These are phyloP conservation scores for Rubus parviflorus DNA, from an alignment of 306 rosid species.

Conservation along the genomic window DNA sequence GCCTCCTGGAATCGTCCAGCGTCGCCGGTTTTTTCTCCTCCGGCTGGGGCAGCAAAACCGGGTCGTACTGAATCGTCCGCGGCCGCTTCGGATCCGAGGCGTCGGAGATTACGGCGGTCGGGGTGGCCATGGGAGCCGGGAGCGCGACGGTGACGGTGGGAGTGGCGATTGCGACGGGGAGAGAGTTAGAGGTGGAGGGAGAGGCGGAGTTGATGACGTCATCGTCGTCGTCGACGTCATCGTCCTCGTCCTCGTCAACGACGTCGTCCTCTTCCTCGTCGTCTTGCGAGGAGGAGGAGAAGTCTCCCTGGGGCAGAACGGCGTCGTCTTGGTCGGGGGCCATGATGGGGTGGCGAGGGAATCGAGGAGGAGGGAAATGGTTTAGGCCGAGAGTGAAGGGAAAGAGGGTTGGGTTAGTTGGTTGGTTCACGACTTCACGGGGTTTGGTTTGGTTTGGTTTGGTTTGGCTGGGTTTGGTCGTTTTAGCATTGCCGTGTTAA, in stretches of 20 bases:
- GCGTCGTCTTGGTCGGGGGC: conserved; percentile 62
- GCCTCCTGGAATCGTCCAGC: conserved; percentile 37
- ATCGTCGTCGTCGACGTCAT: conserved; percentile 25
- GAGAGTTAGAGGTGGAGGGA: conserved; percentile 28
- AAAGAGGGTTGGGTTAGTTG: not conserved
- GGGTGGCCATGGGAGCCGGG: conserved; percentile 10
- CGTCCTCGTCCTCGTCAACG: conserved; percentile 26
- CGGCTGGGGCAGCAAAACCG: conserved; percentile 18
- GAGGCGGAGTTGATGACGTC: conserved; percentile 29
- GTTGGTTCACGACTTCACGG: conserved; percentile 9
- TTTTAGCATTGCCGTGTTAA: conserved; percentile 19
- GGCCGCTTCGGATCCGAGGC: conserved; percentile 23
- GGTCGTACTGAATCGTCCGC: not conserved
- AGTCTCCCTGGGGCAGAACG: conserved; percentile 69
- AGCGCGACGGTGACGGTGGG: conserved; percentile 31
- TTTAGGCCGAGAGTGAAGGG: not conserved
- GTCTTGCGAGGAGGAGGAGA: conserved; percentile 43
- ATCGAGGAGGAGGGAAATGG: not conserved
- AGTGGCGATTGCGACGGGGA: conserved; percentile 24
- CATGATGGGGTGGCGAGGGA: conserved; percentile 27
- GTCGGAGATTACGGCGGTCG: conserved; percentile 14
- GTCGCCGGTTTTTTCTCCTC: conserved; percentile 39
- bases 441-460: too few species aligned
- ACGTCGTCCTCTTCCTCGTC: conserved; percentile 38
- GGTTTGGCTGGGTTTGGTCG: not conserved